Evolutionary conservation across 2,329 filamentous ascomycete species (phyloP), one percentile per base, ranked within the genome.

Genomic region (Arthrobotrys sinensis): DNA sequence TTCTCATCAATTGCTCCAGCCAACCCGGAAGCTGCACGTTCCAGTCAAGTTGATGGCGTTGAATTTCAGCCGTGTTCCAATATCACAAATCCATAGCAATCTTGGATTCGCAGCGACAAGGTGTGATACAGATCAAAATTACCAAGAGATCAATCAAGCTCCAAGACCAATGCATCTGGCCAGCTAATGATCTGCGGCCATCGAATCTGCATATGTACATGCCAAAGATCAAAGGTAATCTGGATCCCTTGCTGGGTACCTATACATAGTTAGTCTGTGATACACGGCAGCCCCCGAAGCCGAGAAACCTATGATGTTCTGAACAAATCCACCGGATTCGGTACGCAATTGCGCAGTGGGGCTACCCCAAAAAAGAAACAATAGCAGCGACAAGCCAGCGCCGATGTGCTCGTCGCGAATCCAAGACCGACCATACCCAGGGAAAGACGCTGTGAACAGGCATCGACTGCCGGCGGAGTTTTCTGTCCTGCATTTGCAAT

Each of bases 151-250:
- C 50, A 24, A 57, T 70, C 50, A 38, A 65, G 57, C 45, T 34
- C 70, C 52, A 45, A 21, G 32, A 46, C 46, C 12, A 64, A 53
- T 34, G 21, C 60, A 14, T 45, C 21, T 19, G 52, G 36, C 6
- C 36, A 60, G 32, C 57, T 28, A 60, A 43, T 24, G 46, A 67
- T 64, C 46, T 40, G 53, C 48, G 28, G 45, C 12, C 16, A 16
- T 63, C 21, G 45, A 60, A 53, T 45, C 32, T 71, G 57, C 73
- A 62, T 62, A 66, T 71, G 66, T 36, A 19, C 66, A 70, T 70
- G 60, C 66, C 34, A 52, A 40, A 52, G 60, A 43, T 40, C 36
- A 60, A 32, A 53, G 24, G 21, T 70, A 14, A 70, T 52, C 46
- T 48, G n/a, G 46, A 16, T 40, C 73, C 73, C 72, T 76, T 76